These are phyloP conservation scores for Xanthoparmelia taractica DNA, from an alignment of 495 filamentous ascomycete species.

Conservation along the genomic window DNA sequence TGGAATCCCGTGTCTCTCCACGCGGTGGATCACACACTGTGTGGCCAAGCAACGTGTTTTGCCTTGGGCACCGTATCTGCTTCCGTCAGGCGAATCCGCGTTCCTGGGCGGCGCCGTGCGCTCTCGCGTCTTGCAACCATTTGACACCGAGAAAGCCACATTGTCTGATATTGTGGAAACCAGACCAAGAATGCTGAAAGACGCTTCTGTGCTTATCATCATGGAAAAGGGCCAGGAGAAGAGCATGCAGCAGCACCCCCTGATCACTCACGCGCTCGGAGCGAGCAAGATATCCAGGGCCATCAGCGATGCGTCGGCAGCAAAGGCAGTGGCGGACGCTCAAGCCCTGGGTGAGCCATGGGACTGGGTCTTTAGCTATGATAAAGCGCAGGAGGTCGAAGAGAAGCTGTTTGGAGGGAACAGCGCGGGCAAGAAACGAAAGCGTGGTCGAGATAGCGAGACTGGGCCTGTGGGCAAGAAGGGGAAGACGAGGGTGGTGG, in stretches of 20 bases:
- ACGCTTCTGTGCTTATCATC: constrained; percentile 66
- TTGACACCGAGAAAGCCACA: constrained; percentile 48
- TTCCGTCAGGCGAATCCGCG: constrained; percentile 74
- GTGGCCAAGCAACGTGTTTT: constrained; percentile 50
- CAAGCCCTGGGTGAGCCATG: constrained; percentile 43
- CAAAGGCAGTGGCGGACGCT: constrained; percentile 45
- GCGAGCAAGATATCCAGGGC: constrained; percentile 58
- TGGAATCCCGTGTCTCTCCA: constrained; percentile 73
- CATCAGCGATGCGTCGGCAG: constrained; percentile 55
- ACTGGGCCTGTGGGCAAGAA: constrained; percentile 27
- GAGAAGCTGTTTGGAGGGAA: constrained; percentile 35
- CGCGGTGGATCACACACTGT: constrained; percentile 74
- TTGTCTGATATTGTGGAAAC: constrained; percentile 49
- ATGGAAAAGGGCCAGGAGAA: constrained; percentile 60
- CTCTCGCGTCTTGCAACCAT: constrained; percentile 57
- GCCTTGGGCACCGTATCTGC: constrained; percentile 72
- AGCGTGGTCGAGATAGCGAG: constrained; percentile 36
- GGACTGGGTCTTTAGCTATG: constrained; percentile 78
- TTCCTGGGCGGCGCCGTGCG: constrained; percentile 71
- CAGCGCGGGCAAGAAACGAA: constrained; percentile 40
- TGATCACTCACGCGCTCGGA: constrained; percentile 72
- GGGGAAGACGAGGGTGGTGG: constrained; percentile 55
- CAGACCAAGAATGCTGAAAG: constrained; percentile 55
- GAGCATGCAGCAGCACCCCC: constrained; percentile 50
- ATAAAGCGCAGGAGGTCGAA: constrained; percentile 44